A percentile compares a stretch with the other conserved stretches of the same genome.
Conservation (phyloP, 305 asterid species). For the Solanum chacoense region DNA sequence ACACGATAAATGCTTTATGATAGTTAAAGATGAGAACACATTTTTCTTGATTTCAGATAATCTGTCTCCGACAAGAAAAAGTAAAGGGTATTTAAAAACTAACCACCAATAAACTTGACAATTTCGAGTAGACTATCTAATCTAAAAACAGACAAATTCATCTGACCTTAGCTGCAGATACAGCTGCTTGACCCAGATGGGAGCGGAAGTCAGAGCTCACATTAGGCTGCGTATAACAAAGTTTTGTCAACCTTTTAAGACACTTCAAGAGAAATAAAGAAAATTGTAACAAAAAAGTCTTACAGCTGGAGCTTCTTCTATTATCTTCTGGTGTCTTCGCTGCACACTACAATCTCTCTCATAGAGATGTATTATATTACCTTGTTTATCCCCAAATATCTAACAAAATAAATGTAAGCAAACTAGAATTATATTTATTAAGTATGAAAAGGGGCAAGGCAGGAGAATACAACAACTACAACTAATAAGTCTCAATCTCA, state of each 20-base stretch:
- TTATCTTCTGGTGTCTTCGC: conserved; percentile 97
- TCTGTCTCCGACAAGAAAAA: neutral
- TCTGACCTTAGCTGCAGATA: conserved; percentile 94
- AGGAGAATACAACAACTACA: neutral
- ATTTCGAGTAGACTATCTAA: neutral
- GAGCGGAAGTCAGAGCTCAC: conserved; percentile 52
- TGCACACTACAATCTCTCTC: conserved; percentile 99
- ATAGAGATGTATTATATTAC: conserved; percentile 74
- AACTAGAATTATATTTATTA: neutral
- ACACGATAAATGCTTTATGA: neutral
- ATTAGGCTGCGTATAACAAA: conserved; percentile 60
- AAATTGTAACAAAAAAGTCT: conserved; percentile 1
- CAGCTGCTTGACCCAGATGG: conserved; percentile 93
- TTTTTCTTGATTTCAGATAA: neutral
- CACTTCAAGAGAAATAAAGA: conserved; percentile 3
- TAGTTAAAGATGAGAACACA: neutral
- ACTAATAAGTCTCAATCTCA: neutral
- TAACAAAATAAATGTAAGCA: conserved; percentile 21
- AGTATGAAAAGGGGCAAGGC: neutral
- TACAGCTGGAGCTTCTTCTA: conserved; percentile 99
- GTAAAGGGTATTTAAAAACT: neutral
- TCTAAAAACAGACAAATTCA: neutral
- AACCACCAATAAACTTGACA: neutral
- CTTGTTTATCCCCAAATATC: conserved; percentile 91
- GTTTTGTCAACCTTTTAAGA: conserved; percentile 13